Conservation (phyloP, 1,284 basidiomycete species). For the Fomitopsis palustris region DNA sequence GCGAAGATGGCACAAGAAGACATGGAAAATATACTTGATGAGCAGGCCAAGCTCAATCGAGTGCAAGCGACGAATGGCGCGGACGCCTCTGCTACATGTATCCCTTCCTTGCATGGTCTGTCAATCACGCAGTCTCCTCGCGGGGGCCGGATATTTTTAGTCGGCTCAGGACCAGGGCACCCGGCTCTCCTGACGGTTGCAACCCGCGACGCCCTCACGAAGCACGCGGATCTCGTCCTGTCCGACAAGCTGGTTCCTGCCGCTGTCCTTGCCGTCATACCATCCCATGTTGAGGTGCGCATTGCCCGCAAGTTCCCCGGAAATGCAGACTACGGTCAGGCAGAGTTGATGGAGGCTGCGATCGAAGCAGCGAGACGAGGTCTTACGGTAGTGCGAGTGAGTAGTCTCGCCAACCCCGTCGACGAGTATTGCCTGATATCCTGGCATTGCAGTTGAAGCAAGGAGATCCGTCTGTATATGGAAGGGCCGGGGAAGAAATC, state of each 20-base stretch:
- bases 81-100: not conserved
- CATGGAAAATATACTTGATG: conserved; percentile 63
- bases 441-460: conserved; percentile 77
- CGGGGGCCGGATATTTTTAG: conserved; percentile 77
- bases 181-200: conserved; percentile 89
- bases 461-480: conserved; percentile 95
- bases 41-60: conserved; percentile 24
- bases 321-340: conserved; percentile 92
- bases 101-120: conserved; percentile 25
- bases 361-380: conserved; percentile 79
- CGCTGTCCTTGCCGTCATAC: conserved; percentile 86
- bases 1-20: conserved; percentile 66
- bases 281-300: conserved; percentile 62
- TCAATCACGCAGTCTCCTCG: conserved; percentile 28
- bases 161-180: conserved; percentile 94
- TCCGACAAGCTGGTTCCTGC: conserved; percentile 97
- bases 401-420: conserved; percentile 21
- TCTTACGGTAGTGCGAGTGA: conserved; percentile 81
- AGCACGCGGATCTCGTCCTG: conserved; percentile 81
- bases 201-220: conserved; percentile 78
- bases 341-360: conserved; percentile 90
- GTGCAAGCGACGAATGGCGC: conserved; percentile 17
- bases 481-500: conserved; percentile 92
- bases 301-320: conserved; percentile 98
- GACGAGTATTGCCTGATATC: not conserved